A percentile compares a stretch with the other conserved stretches of the same genome.
Conservation (phyloP, 108 stramenopile species). For the Nitzschia sp. region DNA sequence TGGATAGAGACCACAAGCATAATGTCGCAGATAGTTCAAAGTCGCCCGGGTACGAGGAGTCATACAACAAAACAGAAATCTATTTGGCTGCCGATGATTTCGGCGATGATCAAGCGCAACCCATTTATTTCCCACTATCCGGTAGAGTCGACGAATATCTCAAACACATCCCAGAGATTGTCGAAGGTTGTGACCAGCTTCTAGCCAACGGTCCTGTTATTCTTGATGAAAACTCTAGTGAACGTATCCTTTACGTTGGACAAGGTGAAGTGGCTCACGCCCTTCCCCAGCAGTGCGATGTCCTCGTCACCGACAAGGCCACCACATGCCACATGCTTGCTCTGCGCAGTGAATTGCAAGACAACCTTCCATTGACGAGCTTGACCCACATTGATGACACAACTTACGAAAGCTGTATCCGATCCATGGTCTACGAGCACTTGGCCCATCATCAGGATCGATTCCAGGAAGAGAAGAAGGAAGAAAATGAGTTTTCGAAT, state of each 20-base stretch:
- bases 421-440: conserved; percentile 64
- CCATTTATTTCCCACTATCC: conserved; percentile 10
- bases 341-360: conserved; percentile 45
- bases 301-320: conserved; percentile 68
- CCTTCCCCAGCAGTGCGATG: conserved; percentile 35
- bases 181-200: conserved; percentile 21
- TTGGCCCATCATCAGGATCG: conserved; percentile 40
- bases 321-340: conserved; percentile 88
- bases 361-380: conserved; percentile 36
- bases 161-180: not conserved
- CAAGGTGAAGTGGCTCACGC: conserved; percentile 60
- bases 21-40: not conserved
- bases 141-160: conserved; percentile 22
- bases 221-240: conserved; percentile 2
- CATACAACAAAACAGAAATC: not conserved
- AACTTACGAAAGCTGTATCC: conserved; percentile 57
- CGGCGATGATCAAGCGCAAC: not conserved
- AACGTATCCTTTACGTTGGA: conserved; percentile 46
- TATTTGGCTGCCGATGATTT: conserved; percentile 8
- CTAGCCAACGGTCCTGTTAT: not conserved
- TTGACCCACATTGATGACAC: conserved; percentile 73
- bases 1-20: conserved; percentile 17
- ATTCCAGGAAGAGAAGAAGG: conserved; percentile 18
- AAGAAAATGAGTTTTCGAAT: not conserved
- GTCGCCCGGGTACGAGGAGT: not conserved